Percentiles rank a stretch among this genome's conserved stretches.
These are phyloP conservation scores for Colletotrichum sojae DNA, from an alignment of 2,329 filamentous ascomycete species.

Conservation along the genomic window DNA sequence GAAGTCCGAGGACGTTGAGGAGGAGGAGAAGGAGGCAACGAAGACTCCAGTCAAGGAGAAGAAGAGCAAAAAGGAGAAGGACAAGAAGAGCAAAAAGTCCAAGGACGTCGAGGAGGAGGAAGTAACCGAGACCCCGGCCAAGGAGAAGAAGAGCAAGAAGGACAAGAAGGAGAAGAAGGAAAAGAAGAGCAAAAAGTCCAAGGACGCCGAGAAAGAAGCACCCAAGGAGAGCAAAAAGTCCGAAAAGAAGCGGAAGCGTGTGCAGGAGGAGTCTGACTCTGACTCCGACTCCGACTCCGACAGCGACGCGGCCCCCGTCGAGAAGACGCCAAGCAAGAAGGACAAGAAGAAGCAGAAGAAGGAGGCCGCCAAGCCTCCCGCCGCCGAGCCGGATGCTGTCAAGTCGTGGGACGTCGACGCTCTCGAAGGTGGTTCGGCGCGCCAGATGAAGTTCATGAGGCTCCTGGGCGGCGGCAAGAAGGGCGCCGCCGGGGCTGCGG, in stretches of 20 bases:
- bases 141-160: too few relatives aligned
- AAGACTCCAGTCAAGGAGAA: too few relatives aligned
- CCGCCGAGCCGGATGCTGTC: conserved; percentile 43
- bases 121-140: too few relatives aligned
- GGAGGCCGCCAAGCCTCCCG: conserved; percentile 28
- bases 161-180: conserved; percentile 12
- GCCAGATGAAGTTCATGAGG: conserved; percentile 70
- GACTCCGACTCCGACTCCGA: too few relatives aligned
- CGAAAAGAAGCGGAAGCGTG: too few relatives aligned
- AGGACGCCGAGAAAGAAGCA: neutral
- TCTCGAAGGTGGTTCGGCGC: conserved; percentile 64
- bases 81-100: neutral
- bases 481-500: conserved; percentile 46
- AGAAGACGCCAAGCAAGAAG: conserved; percentile 33
- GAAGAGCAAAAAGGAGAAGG: too few relatives aligned
- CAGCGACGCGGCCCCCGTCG: too few relatives aligned
- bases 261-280: too few relatives aligned
- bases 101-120: conserved; percentile 16
- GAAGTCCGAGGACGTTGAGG: neutral
- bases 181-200: conserved; percentile 43
- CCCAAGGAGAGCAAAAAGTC: too few relatives aligned
- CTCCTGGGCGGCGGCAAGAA: conserved; percentile 68
- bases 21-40: neutral
- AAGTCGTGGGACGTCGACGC: conserved; percentile 68
- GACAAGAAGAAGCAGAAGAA: conserved; percentile 46